Percentiles rank a stretch among this genome's conserved stretches.
phyloP scores from a whole-genome alignment of 768 basidiomycete species.

The Agaricus bisporus region DNA sequence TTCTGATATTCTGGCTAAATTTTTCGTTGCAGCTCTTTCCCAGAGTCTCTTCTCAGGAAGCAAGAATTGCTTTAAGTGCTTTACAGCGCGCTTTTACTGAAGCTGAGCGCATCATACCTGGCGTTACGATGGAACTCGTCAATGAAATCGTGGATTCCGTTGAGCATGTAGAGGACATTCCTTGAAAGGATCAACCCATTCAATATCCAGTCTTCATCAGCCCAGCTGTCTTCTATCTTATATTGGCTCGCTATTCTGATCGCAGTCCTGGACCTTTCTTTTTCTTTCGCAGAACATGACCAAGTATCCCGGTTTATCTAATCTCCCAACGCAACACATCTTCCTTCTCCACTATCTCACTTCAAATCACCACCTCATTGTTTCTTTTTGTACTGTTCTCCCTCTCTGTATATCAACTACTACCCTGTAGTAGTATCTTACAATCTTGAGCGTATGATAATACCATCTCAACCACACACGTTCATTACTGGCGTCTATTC shows the following conservation, averaged over 20 bases:
- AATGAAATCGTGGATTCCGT: constrained; percentile 93
- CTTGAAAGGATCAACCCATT: constrained; percentile 25
- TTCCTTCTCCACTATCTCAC: neutral
- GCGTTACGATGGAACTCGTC: constrained; percentile 87
- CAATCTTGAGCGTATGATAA: constrained; percentile 8
- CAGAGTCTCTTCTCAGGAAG: constrained; percentile 89
- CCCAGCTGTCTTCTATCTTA: neutral
- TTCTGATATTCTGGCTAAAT: neutral
- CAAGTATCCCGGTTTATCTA: constrained; percentile 18
- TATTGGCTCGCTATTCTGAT: constrained; percentile 7
- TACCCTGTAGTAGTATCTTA: constrained; percentile 14
- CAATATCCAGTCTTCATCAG: neutral
- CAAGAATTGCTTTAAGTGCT: constrained; percentile 76
- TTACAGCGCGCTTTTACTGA: constrained; percentile 91
- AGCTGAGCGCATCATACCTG: constrained; percentile 93
- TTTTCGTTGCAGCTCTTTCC: constrained; percentile 68
- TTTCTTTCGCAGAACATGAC: constrained; percentile 3
- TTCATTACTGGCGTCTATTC: neutral
- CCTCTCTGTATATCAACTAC: constrained; percentile 6
- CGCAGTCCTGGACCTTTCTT: neutral
- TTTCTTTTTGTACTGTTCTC: constrained; percentile 4
- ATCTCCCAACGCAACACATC: constrained; percentile 16
- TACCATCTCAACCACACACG: neutral
- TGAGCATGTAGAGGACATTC: constrained; percentile 80
- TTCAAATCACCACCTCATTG: constrained; percentile 1